A percentile compares a stretch with the other conserved stretches of the same genome.
Evolutionary conservation across 106 monocot genomes (phyloP).

Genomic region (Platanthera guangdongensis): DNA sequence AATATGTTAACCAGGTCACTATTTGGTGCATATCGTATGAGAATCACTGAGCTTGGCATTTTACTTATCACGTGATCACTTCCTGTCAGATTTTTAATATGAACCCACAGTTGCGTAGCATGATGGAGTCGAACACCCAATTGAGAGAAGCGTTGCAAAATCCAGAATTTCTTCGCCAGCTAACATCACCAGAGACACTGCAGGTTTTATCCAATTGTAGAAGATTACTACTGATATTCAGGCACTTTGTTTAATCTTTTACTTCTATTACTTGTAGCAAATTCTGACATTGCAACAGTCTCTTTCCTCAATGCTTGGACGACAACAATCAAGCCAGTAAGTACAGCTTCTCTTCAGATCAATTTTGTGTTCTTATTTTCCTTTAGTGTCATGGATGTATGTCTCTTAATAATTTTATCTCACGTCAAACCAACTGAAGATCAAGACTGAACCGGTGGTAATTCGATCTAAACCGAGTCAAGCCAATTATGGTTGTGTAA

Average conservation of each 20-base stretch:
- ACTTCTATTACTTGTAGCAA: conserved; percentile 44
- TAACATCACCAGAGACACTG: conserved; percentile 59
- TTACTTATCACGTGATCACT: neutral
- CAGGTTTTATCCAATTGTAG: neutral
- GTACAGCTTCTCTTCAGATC: neutral
- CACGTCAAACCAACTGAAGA: no score
- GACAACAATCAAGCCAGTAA: conserved; percentile 58
- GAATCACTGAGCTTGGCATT: neutral
- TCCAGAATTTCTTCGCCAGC: conserved; percentile 71
- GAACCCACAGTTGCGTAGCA: conserved; percentile 55
- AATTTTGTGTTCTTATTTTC: neutral
- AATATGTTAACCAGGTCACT: conserved; percentile 68
- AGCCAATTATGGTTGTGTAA: no score
- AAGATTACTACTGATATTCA: neutral
- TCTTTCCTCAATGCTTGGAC: conserved; percentile 34
- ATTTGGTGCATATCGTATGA: neutral
- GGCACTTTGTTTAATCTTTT: neutral
- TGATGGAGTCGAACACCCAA: conserved; percentile 56
- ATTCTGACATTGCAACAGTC: conserved; percentile 51
- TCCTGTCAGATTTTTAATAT: conserved; percentile 38
- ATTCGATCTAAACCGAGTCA: no score
- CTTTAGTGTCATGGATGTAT: neutral
- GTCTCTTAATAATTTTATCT: no score
- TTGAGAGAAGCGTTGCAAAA: conserved; percentile 81
- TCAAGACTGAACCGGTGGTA: no score